Evolutionary conservation across 2,329 filamentous ascomycete genomes (phyloP), one percentile per base, ranked within the genome.

Genomic region (Cyanodermella asteris): DNA sequence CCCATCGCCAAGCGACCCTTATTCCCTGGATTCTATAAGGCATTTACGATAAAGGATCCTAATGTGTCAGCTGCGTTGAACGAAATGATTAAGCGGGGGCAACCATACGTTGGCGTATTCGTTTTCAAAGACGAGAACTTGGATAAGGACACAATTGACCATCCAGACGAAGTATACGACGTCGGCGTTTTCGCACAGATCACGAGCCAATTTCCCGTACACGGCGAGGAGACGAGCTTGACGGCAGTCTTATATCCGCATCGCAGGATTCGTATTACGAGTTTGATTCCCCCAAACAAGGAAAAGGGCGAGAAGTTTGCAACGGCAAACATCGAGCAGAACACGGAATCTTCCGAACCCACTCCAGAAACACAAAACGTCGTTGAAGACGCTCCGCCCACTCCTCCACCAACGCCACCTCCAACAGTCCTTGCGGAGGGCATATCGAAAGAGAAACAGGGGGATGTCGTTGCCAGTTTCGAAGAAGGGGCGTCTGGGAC

Each of bases 1-100:
- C 87, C 87, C 6, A 93, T 97, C 40, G 76, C 80, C 15, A 81
- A 90, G 47, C 65, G 87, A 26, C 87, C 87, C 7, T 56, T 97
- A 8, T 97, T 94, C 50, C 87, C 87, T 1, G 87, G 87, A 2
- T 97, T 94, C 51, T 97, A 97, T 57, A 97, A 97, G 52, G 84
- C 87, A 7, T 87, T 97, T 37, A 97, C 84, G 4, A 91, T 97
- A 37, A 73, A 78, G 44, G 81, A 97, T 42, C 77, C 76, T 11
- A 76, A 87, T 38, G 87, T 97, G 18, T 75, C 82, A 9, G 70
- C 72, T 19, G 87, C 87, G 13, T 91, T 97, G 36, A 75, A 82
- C 30, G 90, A 97, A 44, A 87, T 91, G 62, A 78, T 94, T 46
- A 91, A 91, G 59, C 65, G 84, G 26, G 87, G 87, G 1, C 90